Conservation (phyloP, 208 protist species). For the Leishmania aethiopica region DNA sequence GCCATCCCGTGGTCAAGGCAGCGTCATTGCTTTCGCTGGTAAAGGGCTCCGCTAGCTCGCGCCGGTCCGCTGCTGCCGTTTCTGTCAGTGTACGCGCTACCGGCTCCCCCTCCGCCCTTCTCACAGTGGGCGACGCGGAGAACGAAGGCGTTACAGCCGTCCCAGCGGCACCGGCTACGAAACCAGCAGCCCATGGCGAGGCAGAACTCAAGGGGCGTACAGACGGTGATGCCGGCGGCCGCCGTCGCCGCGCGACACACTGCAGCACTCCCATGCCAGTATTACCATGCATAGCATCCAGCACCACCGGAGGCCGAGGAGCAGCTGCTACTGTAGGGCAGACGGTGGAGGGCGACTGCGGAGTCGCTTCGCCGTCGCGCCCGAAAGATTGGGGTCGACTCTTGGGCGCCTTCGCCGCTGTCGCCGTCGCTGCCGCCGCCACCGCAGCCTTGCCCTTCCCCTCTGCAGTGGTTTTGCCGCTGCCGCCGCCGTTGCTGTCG, state of each 20-base stretch:
- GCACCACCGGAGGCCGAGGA: not conserved
- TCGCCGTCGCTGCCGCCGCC: not conserved
- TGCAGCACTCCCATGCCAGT: conserved; percentile 9
- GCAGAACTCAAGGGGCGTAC: not conserved
- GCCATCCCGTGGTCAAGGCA: conserved; percentile 69
- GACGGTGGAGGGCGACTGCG: not conserved
- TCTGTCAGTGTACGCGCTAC: not conserved
- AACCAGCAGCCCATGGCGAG: not conserved
- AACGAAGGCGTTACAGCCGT: not conserved
- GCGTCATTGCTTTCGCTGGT: conserved; percentile 39
- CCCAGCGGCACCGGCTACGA: not conserved
- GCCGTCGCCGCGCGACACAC: not conserved
- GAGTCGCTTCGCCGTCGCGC: not conserved
- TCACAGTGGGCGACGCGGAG: not conserved
- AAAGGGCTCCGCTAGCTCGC: conserved; percentile 21
- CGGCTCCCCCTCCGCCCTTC: not conserved
- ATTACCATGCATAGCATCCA: conserved; percentile 1
- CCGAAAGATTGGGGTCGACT: not conserved
- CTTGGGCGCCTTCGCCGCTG: not conserved
- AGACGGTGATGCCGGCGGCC: not conserved
- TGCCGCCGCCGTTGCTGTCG: not conserved
- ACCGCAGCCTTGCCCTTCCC: not conserved
- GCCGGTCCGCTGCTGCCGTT: not conserved
- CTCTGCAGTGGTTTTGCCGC: not conserved
- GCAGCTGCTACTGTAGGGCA: not conserved